Conservation (phyloP, 2,329 filamentous ascomycete genomes). For the Penicillium sp. region DNA sequence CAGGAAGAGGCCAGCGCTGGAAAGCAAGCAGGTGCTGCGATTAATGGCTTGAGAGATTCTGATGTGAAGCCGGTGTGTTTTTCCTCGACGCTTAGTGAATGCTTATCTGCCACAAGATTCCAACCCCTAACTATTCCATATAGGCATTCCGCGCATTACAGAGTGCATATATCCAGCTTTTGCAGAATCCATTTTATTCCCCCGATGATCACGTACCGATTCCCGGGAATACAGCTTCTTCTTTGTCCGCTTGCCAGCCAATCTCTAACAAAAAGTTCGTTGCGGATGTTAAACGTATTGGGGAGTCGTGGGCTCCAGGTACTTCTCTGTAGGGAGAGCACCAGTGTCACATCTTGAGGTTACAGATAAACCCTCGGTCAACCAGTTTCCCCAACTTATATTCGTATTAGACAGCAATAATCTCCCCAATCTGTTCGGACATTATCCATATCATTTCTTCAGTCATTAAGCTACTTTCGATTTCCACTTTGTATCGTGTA, state of each 20-base stretch:
- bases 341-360: background rate
- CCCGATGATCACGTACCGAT: constrained; percentile 77
- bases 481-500: background rate
- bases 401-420: constrained; percentile 51
- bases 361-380: background rate
- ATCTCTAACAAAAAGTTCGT: constrained; percentile 81
- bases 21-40: constrained; percentile 38
- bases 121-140: constrained; percentile 10
- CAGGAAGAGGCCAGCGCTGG: constrained; percentile 47
- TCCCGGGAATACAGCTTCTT: constrained; percentile 42
- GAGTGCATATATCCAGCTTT: constrained; percentile 79
- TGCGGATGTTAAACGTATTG: constrained; percentile 80
- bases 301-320: constrained; percentile 78
- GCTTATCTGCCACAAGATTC: background rate
- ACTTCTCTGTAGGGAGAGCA: constrained; percentile 61
- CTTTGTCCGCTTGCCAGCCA: constrained; percentile 53
- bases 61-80: constrained; percentile 74
- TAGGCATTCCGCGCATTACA: constrained; percentile 88
- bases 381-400: background rate
- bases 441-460: background rate
- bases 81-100: background rate
- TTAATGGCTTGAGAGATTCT: constrained; percentile 73
- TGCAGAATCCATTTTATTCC: constrained; percentile 93
- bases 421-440: background rate
- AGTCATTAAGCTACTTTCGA: background rate